Base-by-base conservation (phyloP, 768 basidiomycete genomes). In the Pholiota microspora region DNA sequence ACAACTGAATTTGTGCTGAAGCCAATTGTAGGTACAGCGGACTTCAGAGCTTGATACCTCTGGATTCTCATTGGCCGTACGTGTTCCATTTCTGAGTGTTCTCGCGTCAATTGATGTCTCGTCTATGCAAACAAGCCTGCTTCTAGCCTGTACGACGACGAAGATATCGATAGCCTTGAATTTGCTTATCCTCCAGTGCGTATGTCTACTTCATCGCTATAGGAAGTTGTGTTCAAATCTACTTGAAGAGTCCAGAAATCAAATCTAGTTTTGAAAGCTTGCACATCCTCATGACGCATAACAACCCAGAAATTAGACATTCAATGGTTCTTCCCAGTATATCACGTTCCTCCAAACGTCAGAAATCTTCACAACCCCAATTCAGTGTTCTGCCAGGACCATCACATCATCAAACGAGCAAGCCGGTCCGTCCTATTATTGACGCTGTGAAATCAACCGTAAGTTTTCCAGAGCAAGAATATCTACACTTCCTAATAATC, bases 331-430 rank as follows among this genome's bases (percentile, higher is more conserved):
- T n/a, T n/a, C n/a, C n/a, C n/a, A n/a, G n/a, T n/a, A n/a, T n/a
- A n/a, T n/a, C n/a, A n/a, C n/a, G 23, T 45, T 46, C 58, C 15
- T 36, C 13, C 6, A 61, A 61, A 40, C 60, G 60, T 27, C 56
- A 34, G 12, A 61, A 61, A 45, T 23, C 56, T 6, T 51, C 55
- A 7, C 52, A 56, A 31, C 46, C 50, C 9, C 35, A 40, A 7
- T 23, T 54, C 10, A 52, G 48, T 10, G 40, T 54, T 27, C 21
- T 52, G 8, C 48, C 59, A 42, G 9, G 8, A 10, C 21, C 40
- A 1, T 12, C 40, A 42, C 40, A 38, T 42, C 2, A n/a, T 10
- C 4, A 23, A 9, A 2, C n/a, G 28, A 31, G 13, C n/a, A 48
- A 48, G 12, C 15, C 29, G 16, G 23, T 18, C 25, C 12, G 23